Evolutionary conservation across 2,329 filamentous ascomycete species (phyloP).

Genomic region (Teratosphaeria pseudoeucalypti): DNA sequence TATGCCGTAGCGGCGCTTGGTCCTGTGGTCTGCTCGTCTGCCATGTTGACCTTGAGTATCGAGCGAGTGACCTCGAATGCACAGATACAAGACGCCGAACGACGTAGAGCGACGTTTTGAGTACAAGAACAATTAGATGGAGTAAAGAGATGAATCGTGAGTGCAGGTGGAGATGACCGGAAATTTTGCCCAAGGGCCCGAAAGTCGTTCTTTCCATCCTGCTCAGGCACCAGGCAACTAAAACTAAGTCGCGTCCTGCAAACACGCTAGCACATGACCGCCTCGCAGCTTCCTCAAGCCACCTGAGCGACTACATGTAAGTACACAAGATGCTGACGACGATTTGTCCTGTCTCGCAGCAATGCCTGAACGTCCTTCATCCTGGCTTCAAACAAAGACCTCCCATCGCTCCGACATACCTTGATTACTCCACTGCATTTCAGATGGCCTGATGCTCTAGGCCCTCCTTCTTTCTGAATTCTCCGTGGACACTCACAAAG

Average conservation of each 20-base stretch:
- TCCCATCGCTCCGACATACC: neutral
- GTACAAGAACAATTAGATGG: neutral
- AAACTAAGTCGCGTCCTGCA: neutral
- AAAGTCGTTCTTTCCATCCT: neutral
- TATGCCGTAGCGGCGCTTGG: neutral
- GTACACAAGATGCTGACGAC: no score
- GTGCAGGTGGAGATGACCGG: no score
- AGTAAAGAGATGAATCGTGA: neutral
- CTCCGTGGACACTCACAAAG: neutral
- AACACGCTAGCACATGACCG: neutral
- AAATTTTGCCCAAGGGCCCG: no score
- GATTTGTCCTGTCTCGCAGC: no score
- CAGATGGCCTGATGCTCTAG: neutral
- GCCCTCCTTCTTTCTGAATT: neutral
- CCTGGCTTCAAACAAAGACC: neutral
- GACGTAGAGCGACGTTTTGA: neutral
- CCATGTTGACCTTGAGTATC: neutral
- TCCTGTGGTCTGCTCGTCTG: neutral
- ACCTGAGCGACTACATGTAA: no score
- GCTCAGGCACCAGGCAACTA: neutral
- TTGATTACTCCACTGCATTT: neutral
- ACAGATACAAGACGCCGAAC: neutral
- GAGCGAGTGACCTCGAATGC: neutral
- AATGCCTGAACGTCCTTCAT: neutral
- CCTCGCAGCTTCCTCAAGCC: neutral